These are phyloP conservation scores for Diaporthe amygdali DNA, from an alignment of 2,329 filamentous ascomycete genomes.

Conservation along the genomic window DNA sequence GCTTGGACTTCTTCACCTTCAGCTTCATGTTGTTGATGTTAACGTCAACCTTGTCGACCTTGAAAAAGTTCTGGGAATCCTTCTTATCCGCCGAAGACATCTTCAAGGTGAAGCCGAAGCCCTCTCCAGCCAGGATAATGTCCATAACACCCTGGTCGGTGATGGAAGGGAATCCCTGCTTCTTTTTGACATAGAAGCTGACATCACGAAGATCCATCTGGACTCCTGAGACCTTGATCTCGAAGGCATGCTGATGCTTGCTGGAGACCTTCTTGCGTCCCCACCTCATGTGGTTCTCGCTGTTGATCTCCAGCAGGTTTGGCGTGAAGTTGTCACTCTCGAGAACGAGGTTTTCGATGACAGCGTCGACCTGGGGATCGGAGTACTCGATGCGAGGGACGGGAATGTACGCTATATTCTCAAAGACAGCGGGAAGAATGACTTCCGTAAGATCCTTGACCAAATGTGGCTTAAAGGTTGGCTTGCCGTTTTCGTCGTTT, in stretches of 20 bases:
- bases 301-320: constrained; percentile 86
- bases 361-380: constrained; percentile 81
- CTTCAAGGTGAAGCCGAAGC: constrained; percentile 90
- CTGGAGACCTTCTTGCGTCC: constrained; percentile 86
- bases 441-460: constrained; percentile 87
- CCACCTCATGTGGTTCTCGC: constrained; percentile 94
- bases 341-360: constrained; percentile 93
- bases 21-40: constrained; percentile 82
- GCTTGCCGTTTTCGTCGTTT: constrained; percentile 82
- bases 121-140: constrained; percentile 83
- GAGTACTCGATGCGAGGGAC: constrained; percentile 93
- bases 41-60: constrained; percentile 87
- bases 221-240: constrained; percentile 85
- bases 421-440: constrained; percentile 82
- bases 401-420: constrained; percentile 87
- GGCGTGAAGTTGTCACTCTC: constrained; percentile 98
- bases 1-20: constrained; percentile 92
- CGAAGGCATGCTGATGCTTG: constrained; percentile 80
- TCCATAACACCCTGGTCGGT: constrained; percentile 89
- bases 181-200: constrained; percentile 93
- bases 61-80: constrained; percentile 87
- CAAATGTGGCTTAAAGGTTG: constrained; percentile 90
- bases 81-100: constrained; percentile 79
- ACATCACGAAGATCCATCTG: constrained; percentile 93
- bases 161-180: constrained; percentile 88